These are phyloP conservation scores for Stagonosporopsis rhizophila DNA, from an alignment of 2,329 filamentous ascomycete species.

Conservation along the genomic window DNA sequence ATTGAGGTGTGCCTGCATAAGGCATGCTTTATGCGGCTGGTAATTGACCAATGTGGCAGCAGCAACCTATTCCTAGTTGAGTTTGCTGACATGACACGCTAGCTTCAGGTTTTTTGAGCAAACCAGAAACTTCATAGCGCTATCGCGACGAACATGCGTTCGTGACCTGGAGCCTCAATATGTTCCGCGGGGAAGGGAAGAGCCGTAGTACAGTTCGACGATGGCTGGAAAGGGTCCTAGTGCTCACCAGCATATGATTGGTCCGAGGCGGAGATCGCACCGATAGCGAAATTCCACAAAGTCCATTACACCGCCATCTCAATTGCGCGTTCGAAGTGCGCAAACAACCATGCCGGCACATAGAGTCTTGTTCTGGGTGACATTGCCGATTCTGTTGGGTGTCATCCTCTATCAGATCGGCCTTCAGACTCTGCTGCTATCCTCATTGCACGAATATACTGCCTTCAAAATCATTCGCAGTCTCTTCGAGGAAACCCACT, in stretches of 20 bases:
- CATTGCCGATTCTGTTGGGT: constrained; percentile 35
- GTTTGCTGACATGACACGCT: constrained; percentile 5
- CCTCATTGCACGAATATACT: constrained; percentile 25
- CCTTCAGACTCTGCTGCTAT: constrained; percentile 24
- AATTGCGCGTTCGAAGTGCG: constrained; percentile 2
- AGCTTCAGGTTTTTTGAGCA: constrained; percentile 1
- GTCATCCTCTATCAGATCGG: constrained; percentile 41
- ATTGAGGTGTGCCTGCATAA: constrained; percentile 1
- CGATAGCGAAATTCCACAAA: constrained; percentile 11
- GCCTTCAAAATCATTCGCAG: constrained; percentile 33
- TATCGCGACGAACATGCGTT: constrained; percentile 5
- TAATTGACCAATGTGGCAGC: neutral
- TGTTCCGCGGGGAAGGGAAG: neutral
- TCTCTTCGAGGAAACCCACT: constrained; percentile 45
- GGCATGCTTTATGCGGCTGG: constrained; percentile 4
- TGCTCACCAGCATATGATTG: constrained; percentile 12
- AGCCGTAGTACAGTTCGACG: neutral
- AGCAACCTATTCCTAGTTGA: neutral
- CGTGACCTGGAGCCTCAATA: neutral
- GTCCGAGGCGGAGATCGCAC: constrained; percentile 9
- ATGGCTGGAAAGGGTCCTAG: constrained; percentile 3
- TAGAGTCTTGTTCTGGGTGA: constrained; percentile 30
- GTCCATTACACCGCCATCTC: constrained; percentile 4
- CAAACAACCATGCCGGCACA: constrained; percentile 30
- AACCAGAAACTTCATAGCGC: neutral